A percentile compares a stretch with the other conserved stretches of the same genome.
Conservation (phyloP, 352 stramenopile genomes). For the Phytophthora sp. region DNA sequence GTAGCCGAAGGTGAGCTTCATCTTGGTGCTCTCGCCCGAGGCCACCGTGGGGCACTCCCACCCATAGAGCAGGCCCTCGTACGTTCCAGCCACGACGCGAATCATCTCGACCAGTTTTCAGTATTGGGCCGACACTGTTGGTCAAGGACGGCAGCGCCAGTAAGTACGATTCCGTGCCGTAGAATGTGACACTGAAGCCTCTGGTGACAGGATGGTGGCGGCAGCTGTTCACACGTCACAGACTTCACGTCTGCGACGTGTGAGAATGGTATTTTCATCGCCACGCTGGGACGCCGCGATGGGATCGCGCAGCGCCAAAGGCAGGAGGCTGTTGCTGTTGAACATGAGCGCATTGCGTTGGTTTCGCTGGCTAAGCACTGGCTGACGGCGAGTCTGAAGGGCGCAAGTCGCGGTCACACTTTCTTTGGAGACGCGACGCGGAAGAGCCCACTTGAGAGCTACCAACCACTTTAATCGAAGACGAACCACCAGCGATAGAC, state of each 20-base stretch:
- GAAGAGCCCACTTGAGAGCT: slow-evolving; percentile 12
- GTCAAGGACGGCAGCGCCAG: slow-evolving; percentile 7
- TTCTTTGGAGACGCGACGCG: slow-evolving; percentile 31
- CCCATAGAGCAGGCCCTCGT: slow-evolving; percentile 87
- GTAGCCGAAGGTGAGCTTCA: slow-evolving; percentile 89
- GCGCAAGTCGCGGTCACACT: neutral
- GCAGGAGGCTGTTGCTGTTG: slow-evolving; percentile 5
- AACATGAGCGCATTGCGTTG: slow-evolving; percentile 20
- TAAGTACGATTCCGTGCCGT: slow-evolving; percentile 42
- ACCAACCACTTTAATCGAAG: slow-evolving; percentile 5
- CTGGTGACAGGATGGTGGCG: slow-evolving; percentile 24
- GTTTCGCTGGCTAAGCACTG: slow-evolving; percentile 24
- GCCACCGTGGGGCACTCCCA: slow-evolving; percentile 64
- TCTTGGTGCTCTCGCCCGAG: slow-evolving; percentile 45
- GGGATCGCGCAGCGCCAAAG: slow-evolving; percentile 18
- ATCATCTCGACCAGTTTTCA: slow-evolving; percentile 46
- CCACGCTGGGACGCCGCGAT: slow-evolving; percentile 14
- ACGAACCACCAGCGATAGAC: neutral
- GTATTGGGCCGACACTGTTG: slow-evolving; percentile 34
- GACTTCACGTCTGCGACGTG: no score
- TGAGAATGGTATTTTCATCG: slow-evolving; percentile 39
- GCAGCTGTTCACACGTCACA: slow-evolving; percentile 28
- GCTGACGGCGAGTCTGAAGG: slow-evolving; percentile 2
- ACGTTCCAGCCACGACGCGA: slow-evolving; percentile 84
- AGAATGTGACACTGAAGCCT: slow-evolving; percentile 10